A percentile compares a stretch with the other conserved stretches of the same genome.
Conservation (phyloP, 2,329 filamentous ascomycete species). For the Celoporthe dispersa region DNA sequence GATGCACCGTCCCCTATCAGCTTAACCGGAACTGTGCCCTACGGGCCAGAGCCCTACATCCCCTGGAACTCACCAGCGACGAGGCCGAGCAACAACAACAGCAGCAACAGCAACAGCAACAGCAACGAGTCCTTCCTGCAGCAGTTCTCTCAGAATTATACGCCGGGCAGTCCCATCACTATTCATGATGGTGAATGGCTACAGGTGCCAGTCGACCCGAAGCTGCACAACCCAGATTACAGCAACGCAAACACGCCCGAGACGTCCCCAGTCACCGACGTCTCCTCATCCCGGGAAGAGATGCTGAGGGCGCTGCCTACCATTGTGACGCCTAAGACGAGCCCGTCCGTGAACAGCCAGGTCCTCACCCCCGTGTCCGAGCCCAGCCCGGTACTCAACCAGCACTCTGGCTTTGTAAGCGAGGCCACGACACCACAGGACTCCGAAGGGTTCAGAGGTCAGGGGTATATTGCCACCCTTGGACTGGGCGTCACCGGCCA, state of each 20-base stretch:
- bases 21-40: slow-evolving; percentile 9
- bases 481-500: slow-evolving; percentile 15
- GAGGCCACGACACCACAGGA: slow-evolving; percentile 21
- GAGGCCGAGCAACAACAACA: slow-evolving; percentile 30
- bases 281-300: slow-evolving; percentile 11
- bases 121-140: slow-evolving; percentile 34
- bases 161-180: slow-evolving; percentile 2
- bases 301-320: slow-evolving; percentile 11
- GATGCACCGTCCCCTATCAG: slow-evolving; percentile 17
- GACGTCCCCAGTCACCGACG: slow-evolving; percentile 16
- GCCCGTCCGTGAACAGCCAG: slow-evolving; percentile 23
- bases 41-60: slow-evolving; percentile 25
- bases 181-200: slow-evolving; percentile 27
- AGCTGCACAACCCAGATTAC: slow-evolving; percentile 17
- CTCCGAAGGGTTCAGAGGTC: slow-evolving; percentile 11
- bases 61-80: slow-evolving; percentile 33
- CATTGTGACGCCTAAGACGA: slow-evolving; percentile 24
- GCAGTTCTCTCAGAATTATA: slow-evolving; percentile 34
- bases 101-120: background rate
- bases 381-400: slow-evolving; percentile 20
- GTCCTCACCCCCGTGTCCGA: slow-evolving; percentile 27
- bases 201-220: slow-evolving; percentile 30
- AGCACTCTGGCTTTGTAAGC: slow-evolving; percentile 14
- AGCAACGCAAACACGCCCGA: slow-evolving; percentile 4
- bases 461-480: background rate